Evolutionary conservation across 2,329 filamentous ascomycete species (phyloP).

Genomic region (Ascomycota sp.): DNA sequence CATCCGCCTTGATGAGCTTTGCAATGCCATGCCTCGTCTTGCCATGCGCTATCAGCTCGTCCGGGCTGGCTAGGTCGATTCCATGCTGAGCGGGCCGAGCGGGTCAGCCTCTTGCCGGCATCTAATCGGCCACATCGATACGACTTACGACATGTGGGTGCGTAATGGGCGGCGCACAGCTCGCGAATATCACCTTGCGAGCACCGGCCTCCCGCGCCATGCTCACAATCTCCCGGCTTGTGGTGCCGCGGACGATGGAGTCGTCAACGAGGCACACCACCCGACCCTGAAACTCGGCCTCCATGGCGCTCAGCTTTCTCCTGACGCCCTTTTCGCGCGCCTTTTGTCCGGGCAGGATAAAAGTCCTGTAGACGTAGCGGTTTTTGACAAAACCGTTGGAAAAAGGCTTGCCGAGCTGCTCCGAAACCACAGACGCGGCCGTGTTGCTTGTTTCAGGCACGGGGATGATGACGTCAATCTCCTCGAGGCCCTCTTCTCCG

Average conservation of each 20-base stretch:
- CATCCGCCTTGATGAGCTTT: slow-evolving; percentile 3
- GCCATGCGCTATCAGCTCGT: slow-evolving; percentile 21
- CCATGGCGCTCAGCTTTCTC: slow-evolving; percentile 74
- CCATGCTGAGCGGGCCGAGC: slow-evolving; percentile 13
- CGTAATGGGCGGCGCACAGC: slow-evolving; percentile 63
- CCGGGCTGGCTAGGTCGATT: slow-evolving; percentile 23
- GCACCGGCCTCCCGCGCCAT: slow-evolving; percentile 79
- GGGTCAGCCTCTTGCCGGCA: neutral
- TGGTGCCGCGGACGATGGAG: slow-evolving; percentile 51
- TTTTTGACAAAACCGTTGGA: slow-evolving; percentile 78
- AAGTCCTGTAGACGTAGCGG: slow-evolving; percentile 71
- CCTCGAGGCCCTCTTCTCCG: slow-evolving; percentile 45
- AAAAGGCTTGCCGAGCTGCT: slow-evolving; percentile 54
- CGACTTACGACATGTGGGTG: slow-evolving; percentile 73
- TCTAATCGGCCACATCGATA: too few relatives aligned
- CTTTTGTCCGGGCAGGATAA: slow-evolving; percentile 56
- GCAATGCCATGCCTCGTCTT: slow-evolving; percentile 18
- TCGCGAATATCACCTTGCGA: slow-evolving; percentile 63
- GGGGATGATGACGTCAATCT: slow-evolving; percentile 47
- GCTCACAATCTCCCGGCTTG: slow-evolving; percentile 4
- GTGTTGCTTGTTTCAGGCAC: slow-evolving; percentile 45
- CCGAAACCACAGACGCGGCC: slow-evolving; percentile 57
- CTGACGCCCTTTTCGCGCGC: slow-evolving; percentile 70
- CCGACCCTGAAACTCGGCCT: slow-evolving; percentile 62
- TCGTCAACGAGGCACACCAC: slow-evolving; percentile 77